Evolutionary conservation across 805 yeast species (phyloP).

Genomic region (Kurtzmaniella fragi): DNA sequence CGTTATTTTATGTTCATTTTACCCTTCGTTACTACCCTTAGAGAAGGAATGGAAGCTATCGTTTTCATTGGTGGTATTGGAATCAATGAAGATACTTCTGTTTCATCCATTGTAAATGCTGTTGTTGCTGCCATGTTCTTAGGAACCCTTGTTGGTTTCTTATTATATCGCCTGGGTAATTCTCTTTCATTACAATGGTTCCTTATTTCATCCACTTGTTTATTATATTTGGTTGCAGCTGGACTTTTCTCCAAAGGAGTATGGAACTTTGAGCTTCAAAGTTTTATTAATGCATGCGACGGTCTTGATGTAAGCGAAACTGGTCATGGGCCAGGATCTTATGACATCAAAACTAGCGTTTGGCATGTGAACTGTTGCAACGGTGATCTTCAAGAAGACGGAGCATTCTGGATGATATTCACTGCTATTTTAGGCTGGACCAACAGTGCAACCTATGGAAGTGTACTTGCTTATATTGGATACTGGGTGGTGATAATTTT

Average conservation of each 20-base stretch:
- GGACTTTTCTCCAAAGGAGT: conserved; percentile 41
- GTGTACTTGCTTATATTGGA: conserved; percentile 29
- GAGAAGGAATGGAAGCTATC: conserved; percentile 42
- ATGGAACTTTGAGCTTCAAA: conserved; percentile 39
- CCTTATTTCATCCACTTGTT: conserved; percentile 33
- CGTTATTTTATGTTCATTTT: conserved; percentile 33
- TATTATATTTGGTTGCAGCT: conserved; percentile 40
- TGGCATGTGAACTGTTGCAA: conserved; percentile 47
- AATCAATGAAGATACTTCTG: conserved; percentile 27
- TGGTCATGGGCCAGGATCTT: conserved; percentile 43
- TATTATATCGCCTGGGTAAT: conserved; percentile 37
- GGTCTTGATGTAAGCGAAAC: conserved; percentile 41
- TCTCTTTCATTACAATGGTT: conserved; percentile 38
- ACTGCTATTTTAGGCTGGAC: conserved; percentile 92
- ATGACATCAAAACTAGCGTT: conserved; percentile 33
- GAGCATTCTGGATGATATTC: conserved; percentile 41
- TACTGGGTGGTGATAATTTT: conserved; percentile 33
- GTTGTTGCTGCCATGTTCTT: conserved; percentile 21
- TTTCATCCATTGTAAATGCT: conserved; percentile 27
- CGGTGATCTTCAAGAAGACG: conserved; percentile 37
- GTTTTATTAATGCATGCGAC: conserved; percentile 32
- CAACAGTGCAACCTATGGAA: conserved; percentile 72
- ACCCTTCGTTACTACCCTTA: conserved; percentile 36
- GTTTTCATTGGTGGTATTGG: conserved; percentile 42
- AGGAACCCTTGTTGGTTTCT: conserved; percentile 29